Evolutionary conservation across 2,329 filamentous ascomycete species (phyloP).

Genomic region (Talaromyces sp.): DNA sequence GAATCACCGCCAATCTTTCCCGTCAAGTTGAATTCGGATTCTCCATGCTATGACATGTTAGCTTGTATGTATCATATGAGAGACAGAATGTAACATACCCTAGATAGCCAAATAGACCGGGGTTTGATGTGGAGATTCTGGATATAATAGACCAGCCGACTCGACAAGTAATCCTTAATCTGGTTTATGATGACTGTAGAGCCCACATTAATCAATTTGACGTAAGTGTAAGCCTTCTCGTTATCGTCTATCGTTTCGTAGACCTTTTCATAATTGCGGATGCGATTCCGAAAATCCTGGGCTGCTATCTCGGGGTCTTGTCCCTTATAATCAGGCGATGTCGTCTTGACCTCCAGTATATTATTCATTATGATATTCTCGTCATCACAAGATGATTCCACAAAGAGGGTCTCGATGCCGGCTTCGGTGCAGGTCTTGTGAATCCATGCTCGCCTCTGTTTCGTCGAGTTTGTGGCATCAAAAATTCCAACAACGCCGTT

Average conservation of each 20-base stretch:
- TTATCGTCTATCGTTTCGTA: constrained; percentile 92
- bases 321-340: constrained; percentile 88
- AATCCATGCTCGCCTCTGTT: constrained; percentile 86
- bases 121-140: constrained; percentile 99
- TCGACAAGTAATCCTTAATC: constrained; percentile 95
- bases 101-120: constrained; percentile 91
- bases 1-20: constrained; percentile 94
- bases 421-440: constrained; percentile 71
- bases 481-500: constrained; percentile 87
- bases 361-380: constrained; percentile 97
- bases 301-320: constrained; percentile 92
- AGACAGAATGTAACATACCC: constrained; percentile 54
- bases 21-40: constrained; percentile 85
- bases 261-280: constrained; percentile 94
- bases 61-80: too few relatives aligned
- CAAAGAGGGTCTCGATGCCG: constrained; percentile 85
- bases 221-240: constrained; percentile 84
- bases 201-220: constrained; percentile 96
- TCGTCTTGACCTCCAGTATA: constrained; percentile 95
- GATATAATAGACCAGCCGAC: constrained; percentile 93
- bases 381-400: constrained; percentile 95
- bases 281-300: constrained; percentile 87
- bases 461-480: constrained; percentile 95
- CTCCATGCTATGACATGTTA: constrained; percentile 66
- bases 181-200: constrained; percentile 97